phyloP scores from a whole-genome alignment of 345 rosid species.

The Ricinus communis region DNA sequence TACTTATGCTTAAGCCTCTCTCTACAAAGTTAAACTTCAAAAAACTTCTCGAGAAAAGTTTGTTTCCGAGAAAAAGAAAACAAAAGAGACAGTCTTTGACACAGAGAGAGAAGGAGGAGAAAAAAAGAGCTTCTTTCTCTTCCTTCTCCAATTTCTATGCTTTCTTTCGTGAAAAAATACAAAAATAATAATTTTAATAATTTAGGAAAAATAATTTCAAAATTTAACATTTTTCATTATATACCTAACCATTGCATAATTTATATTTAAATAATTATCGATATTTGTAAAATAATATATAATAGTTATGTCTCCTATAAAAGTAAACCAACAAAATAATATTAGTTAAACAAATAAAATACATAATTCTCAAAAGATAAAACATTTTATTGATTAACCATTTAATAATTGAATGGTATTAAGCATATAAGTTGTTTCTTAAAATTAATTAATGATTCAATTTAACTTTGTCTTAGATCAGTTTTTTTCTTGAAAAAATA shows the following conservation, averaged over 20 bases:
- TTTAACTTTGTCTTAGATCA: no score
- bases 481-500: no score
- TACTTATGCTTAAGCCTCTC: neutral
- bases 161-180: neutral
- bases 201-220: neutral
- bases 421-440: no score
- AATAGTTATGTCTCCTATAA: neutral
- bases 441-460: no score
- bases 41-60: neutral
- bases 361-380: no score
- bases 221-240: neutral
- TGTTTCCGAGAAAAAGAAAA: neutral
- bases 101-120: neutral
- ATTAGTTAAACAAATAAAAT: neutral
- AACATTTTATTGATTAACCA: no score
- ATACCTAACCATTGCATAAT: no score
- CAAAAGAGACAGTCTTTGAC: neutral
- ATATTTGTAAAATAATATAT: no score
- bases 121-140: neutral
- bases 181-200: neutral
- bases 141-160: slow-evolving; percentile 14
- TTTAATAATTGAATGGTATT: no score
- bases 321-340: neutral
- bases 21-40: neutral
- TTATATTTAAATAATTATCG: no score